These are phyloP conservation scores for Effrenium voratum DNA, from an alignment of 73 alveolate genomes.

Conservation along the genomic window DNA sequence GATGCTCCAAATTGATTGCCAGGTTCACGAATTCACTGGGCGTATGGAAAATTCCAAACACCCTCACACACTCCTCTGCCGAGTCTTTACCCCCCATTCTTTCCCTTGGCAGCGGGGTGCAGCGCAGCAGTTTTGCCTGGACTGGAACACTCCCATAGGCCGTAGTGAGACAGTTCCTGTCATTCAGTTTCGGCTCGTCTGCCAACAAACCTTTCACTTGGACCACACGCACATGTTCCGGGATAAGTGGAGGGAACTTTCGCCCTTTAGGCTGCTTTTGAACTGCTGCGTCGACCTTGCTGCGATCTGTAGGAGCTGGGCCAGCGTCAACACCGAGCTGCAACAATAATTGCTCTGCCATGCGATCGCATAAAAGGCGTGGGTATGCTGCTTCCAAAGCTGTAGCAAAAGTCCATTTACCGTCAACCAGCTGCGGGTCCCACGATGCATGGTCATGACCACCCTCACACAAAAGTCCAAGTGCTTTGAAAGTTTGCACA, in stretches of 20 bases:
- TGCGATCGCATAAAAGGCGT: background rate
- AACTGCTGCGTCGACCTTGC: background rate
- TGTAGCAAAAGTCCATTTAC: background rate
- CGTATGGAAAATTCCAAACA: background rate
- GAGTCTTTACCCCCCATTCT: background rate
- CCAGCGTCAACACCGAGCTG: background rate
- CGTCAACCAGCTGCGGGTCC: background rate
- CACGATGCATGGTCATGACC: constrained; percentile 7
- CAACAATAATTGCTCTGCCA: background rate
- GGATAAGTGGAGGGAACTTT: background rate
- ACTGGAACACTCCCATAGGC: background rate
- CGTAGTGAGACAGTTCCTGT: background rate
- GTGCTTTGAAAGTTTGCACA: background rate
- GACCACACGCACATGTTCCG: background rate
- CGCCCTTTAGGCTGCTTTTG: constrained; percentile 16
- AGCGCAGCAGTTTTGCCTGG: background rate
- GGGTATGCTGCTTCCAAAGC: background rate
- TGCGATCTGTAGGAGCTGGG: too few relatives aligned
- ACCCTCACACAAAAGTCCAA: background rate
- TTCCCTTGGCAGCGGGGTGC: background rate
- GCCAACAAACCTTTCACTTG: background rate
- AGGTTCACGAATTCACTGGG: background rate
- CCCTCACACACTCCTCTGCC: background rate
- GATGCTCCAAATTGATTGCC: background rate
- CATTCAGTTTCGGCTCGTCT: background rate